Base-by-base conservation (phyloP, 257 asterid species). In the Orobanche coerulescens region DNA sequence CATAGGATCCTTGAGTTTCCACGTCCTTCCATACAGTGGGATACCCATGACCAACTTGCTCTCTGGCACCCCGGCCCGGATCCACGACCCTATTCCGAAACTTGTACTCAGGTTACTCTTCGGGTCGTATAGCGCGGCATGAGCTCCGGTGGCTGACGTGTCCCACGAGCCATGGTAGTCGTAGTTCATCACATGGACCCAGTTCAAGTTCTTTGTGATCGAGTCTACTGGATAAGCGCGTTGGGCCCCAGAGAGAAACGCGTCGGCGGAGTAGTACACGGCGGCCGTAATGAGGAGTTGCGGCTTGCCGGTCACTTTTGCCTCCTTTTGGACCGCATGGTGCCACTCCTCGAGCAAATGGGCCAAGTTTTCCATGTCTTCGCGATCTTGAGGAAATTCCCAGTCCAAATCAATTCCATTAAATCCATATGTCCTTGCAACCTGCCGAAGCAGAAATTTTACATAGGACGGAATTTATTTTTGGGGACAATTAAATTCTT, bases 361-460 rank as follows among this genome's bases (percentile, higher is more conserved):
- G 0, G 75, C 81, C 0, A 83, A 72, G 16, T 84, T 71, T 5
- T 61, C 74, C 97, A 90, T 90, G 58, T 90, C 95, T 8, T 23
- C 62, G 0, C 73, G 34, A 26, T 46, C 72, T 13, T 77, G 64
- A 1, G 97, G 97, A 24, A 42, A 79, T 68, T 90, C 96, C 97
- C 97, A 90, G 46, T 90, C 96, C 3, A 90, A 75, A 63, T 90
- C 97, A 13, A 90, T 54, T 37, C 97, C 97, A 9, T 87, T 87
- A 26, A 86, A 90, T 22, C 79, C 81, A 31, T 58, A 81, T 19
- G 71, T 74, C 31, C 97, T 60, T 0, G 95, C 97, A 1, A 77
- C 82, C 4, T 14, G 46, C n/a, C n/a, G n/a, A n/a, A n/a, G n/a
- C n/a, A n/a, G n/a, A n/a, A n/a, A n/a, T n/a, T n/a, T n/a, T n/a